Conservation (phyloP, 2,329 filamentous ascomycete genomes). For the Ophioceras dolichostomum region DNA sequence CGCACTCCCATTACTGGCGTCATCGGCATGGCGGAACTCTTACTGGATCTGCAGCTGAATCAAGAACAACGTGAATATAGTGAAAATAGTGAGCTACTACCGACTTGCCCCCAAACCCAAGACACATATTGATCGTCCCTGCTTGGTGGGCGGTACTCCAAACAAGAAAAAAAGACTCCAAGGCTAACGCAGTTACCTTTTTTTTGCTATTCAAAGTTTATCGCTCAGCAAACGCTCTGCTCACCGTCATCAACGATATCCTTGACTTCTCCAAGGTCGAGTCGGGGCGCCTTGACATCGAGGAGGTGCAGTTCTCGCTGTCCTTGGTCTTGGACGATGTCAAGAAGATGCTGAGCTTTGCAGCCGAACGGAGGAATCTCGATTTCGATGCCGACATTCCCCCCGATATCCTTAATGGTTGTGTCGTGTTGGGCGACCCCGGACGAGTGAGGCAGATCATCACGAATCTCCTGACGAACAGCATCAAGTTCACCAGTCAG, state of each 20-base stretch:
- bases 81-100: conserved; percentile 41
- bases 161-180: neutral
- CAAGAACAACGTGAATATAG: conserved; percentile 64
- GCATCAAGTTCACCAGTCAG: conserved; percentile 61
- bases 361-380: conserved; percentile 67
- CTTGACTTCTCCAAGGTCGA: conserved; percentile 83
- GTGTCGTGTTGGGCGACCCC: conserved; percentile 78
- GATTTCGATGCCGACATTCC: conserved; percentile 56
- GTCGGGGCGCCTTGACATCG: conserved; percentile 63
- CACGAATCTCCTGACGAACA: conserved; percentile 66
- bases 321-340: conserved; percentile 66
- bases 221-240: conserved; percentile 64
- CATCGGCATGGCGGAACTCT: conserved; percentile 66
- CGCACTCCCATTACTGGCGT: conserved; percentile 69
- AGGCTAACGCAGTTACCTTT: neutral
- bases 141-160: neutral
- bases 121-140: neutral
- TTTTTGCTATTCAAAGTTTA: conserved; percentile 29
- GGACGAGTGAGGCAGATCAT: conserved; percentile 75
- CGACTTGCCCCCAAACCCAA: neutral
- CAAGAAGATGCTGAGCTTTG: conserved; percentile 78
- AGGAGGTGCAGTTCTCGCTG: conserved; percentile 69
- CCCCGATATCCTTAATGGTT: conserved; percentile 47
- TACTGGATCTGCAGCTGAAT: conserved; percentile 55
- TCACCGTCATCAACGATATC: conserved; percentile 87